A percentile compares a stretch with the other conserved stretches of the same genome.
phyloP scores from a whole-genome alignment of 345 rosid species.

The Pugionium cornutum region DNA sequence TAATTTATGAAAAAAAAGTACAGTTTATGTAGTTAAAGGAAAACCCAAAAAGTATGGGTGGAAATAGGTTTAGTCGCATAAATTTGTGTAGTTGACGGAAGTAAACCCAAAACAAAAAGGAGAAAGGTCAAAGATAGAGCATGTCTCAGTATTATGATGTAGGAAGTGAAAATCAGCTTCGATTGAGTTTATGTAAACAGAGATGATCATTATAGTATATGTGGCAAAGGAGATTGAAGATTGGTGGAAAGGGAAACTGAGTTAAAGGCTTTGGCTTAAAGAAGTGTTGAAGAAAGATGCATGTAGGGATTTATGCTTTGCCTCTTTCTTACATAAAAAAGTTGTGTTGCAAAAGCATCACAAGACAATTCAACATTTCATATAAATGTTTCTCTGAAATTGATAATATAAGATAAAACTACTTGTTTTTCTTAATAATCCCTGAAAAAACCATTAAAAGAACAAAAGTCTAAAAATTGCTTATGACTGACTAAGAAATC shows the following conservation, averaged over 20 bases:
- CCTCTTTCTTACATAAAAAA: slow-evolving; percentile 68
- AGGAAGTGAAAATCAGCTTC: slow-evolving; percentile 20
- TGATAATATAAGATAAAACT: slow-evolving; percentile 8
- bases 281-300: slow-evolving; percentile 64
- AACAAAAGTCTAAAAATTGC: slow-evolving; percentile 21
- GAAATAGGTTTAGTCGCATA: too few relatives aligned
- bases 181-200: background rate
- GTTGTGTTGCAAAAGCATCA: slow-evolving; percentile 37
- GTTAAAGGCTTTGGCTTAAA: slow-evolving; percentile 67
- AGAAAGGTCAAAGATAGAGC: background rate
- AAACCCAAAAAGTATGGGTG: too few relatives aligned
- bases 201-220: slow-evolving; percentile 32
- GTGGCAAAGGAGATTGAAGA: slow-evolving; percentile 31
- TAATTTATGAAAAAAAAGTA: too few relatives aligned
- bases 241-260: slow-evolving; percentile 83
- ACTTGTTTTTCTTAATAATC: slow-evolving; percentile 23
- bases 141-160: slow-evolving; percentile 38
- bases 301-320: slow-evolving; percentile 54
- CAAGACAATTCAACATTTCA: slow-evolving; percentile 15
- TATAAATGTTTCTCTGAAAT: slow-evolving; percentile 15
- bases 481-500: slow-evolving; percentile 27
- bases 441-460: background rate
- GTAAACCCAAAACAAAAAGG: too few relatives aligned
- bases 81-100: too few relatives aligned
- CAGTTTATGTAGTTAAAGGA: too few relatives aligned